phyloP scores from a whole-genome alignment of 306 rosid species.

The Glycyrrhiza uralensis region DNA sequence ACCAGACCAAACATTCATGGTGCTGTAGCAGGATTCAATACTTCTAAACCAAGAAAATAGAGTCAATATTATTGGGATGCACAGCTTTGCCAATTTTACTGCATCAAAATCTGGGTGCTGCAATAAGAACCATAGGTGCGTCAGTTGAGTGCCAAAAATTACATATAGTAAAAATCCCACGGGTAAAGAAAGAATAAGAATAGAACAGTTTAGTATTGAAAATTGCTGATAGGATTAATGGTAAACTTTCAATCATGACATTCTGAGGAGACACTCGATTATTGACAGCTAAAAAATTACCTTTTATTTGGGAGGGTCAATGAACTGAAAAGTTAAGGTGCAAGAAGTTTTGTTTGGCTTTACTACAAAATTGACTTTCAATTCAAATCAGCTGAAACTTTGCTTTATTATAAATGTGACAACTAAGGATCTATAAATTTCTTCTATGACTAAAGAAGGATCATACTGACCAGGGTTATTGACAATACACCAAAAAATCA shows the following conservation, averaged over 20 bases:
- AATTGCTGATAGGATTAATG: not conserved
- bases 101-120: conserved; percentile 68
- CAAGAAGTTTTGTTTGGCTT: not conserved
- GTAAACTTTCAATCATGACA: not conserved
- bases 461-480: not conserved
- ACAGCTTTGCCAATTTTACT: not conserved
- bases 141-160: not conserved
- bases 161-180: not conserved
- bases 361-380: not conserved
- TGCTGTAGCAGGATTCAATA: not conserved
- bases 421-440: not conserved
- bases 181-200: not conserved
- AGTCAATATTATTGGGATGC: not conserved
- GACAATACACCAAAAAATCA: not conserved
- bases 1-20: not conserved
- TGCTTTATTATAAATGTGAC: not conserved
- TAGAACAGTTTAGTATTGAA: not conserved
- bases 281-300: not conserved
- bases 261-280: not conserved
- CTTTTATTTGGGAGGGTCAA: not conserved
- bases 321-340: not conserved
- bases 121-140: conserved; percentile 15
- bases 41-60: not conserved
- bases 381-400: not conserved
- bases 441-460: not conserved